Evolutionary conservation across 2,329 filamentous ascomycete genomes (phyloP).

Genomic region (Curvularia spicifera): DNA sequence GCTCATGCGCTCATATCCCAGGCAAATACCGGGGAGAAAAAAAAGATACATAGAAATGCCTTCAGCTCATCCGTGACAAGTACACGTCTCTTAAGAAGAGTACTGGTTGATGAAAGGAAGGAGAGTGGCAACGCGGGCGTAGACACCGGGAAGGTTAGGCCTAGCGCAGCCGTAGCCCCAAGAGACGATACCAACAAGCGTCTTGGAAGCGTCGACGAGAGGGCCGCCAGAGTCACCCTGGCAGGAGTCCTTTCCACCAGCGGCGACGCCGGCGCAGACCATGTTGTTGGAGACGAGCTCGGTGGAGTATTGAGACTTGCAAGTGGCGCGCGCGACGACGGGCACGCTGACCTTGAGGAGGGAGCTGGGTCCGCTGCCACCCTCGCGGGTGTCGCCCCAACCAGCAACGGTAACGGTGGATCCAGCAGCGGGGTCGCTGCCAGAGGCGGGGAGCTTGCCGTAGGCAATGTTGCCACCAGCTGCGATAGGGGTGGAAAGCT

Average conservation of each 20-base stretch:
- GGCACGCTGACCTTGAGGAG: conserved; percentile 41
- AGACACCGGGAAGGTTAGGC: conserved; percentile 35
- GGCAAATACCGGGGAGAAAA: not conserved
- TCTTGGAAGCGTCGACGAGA: conserved; percentile 24
- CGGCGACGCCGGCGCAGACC: conserved; percentile 35
- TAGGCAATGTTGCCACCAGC: conserved; percentile 35
- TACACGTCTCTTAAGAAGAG: conserved; percentile 14
- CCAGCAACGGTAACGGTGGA: conserved; percentile 32
- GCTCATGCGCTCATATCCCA: not conserved
- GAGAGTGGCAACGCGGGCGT: conserved; percentile 27
- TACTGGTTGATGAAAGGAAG: conserved; percentile 30
- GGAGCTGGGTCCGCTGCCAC: conserved; percentile 17
- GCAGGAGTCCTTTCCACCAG: conserved; percentile 43
- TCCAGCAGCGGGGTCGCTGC: conserved; percentile 33
- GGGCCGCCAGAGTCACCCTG: conserved; percentile 43
- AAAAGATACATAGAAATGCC: not conserved
- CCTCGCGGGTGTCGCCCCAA: conserved; percentile 30
- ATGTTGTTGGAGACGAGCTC: conserved; percentile 33
- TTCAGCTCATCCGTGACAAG: not conserved
- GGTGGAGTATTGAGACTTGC: conserved; percentile 29
- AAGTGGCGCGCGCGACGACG: conserved; percentile 34
- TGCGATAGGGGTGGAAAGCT: conserved; percentile 33
- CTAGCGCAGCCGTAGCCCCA: conserved; percentile 30
- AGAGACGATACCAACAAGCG: conserved; percentile 17
- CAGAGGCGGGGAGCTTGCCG: conserved; percentile 28